Evolutionary conservation across 768 basidiomycete genomes (phyloP), one percentile per base, ranked within the genome.

Genomic region (Naematelia encephala): DNA sequence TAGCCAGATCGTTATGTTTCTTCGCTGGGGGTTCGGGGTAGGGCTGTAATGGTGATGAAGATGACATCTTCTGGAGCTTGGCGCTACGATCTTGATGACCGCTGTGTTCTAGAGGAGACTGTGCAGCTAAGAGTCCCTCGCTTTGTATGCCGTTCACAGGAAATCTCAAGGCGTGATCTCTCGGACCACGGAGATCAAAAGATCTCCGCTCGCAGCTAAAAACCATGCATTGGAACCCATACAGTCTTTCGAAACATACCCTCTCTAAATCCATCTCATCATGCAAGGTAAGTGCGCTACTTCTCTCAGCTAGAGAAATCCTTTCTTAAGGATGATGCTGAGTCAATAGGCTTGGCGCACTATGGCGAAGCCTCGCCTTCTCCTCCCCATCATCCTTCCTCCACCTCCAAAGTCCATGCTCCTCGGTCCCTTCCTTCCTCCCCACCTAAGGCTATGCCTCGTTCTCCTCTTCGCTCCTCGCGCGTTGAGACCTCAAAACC

Each of bases 1-100:
- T 75, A 45, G 74, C 71, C 51, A 76, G 45, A 23, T 68, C 63
- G 54, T 73, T 73, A 27, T 59, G 62, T 42, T 68, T 57, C 26
- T 65, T 65, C 4, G 62, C 27, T 0, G 67, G 66, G 10, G 64
- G 66, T 22, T 63, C 67, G n/a, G 68, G 69, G 26, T 62, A 62
- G 4, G 19, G 43, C 44, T 55, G 48, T 53, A 42, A 19, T 22
- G 23, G 63, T 16, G 34, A 8, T 39, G 34, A 8, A 16, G 34
- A 8, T 8, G 69, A 61, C 66, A 68, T 67, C 22, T 14, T 53
- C 8, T 8, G 8, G 34, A 8, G 34, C 8, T 16, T 39, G 34
- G 34, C 26, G n/a, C 22, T n/a, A 45, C 25, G 46, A 8, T 54
- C 22, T 28, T 51, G 49, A 51, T 29, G 8, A 34, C 28, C 42